Base-by-base conservation (phyloP, 2,329 filamentous ascomycete genomes). In the Diplodia mutila region DNA sequence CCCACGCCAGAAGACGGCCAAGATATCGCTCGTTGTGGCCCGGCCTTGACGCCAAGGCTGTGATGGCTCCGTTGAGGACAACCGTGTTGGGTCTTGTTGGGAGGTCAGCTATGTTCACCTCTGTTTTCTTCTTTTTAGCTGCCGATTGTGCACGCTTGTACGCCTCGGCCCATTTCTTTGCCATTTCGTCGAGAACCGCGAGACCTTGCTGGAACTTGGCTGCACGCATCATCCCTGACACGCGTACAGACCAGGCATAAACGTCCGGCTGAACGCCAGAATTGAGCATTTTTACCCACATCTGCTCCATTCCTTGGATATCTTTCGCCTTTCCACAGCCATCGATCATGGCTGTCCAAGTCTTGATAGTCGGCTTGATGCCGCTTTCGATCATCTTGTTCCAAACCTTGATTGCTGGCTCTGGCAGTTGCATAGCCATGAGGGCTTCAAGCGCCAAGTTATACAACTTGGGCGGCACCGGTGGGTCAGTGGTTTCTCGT, bases 331-430 rank as follows among this genome's bases (percentile, higher is more conserved):
- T 83, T 73, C 85, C 86, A 78, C 89, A 92, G 1, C 91, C 91
- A 67, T 87, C 84, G 71, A 95, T 86, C 85, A 95, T 90, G 52
- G 86, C 81, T 48, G 88, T 90, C 86, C 91, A 95, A 0, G 91
- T 90, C 71, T 81, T 85, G 66, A 90, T 73, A 7, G 84, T 88
- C 16, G 91, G 89, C 67, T 80, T 76, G 34, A 90, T 75, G 1
- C 85, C 86, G 63, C 85, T 77, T 52, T 79, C 75, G 16, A 85
- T 74, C 83, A 88, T 86, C 68, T 82, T 76, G 67, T 87, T 86
- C 86, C 86, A 88, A 3, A 87, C 80, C 32, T 84, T 78, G n/a
- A 87, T 79, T 0, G 85, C 84, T 12, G 77, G 74, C 37, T 80
- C 71, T 4, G 80, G 74, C 53, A 78, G 75, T 21, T 75, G 73